Conservation (phyloP, 2,329 filamentous ascomycete species). For the Tolypocladium paradoxum region DNA sequence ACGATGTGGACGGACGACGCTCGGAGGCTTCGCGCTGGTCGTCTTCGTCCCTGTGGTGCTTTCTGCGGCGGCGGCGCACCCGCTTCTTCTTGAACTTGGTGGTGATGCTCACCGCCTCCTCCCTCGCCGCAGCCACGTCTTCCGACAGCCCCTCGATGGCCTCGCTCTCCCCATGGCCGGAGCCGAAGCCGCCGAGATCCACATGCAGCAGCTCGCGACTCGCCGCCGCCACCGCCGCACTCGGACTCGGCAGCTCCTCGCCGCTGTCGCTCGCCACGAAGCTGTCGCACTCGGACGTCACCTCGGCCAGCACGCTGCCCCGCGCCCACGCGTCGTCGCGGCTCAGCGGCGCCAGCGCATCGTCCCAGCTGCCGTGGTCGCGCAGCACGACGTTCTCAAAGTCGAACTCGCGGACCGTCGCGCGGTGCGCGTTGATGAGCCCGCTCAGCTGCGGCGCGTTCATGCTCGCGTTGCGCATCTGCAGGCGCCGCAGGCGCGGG, state of each 20-base stretch:
- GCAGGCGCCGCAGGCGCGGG: conserved; percentile 54
- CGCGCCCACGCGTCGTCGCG: conserved; percentile 20
- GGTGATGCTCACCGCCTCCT: conserved; percentile 27
- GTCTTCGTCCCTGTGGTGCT: conserved; percentile 20
- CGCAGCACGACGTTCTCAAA: conserved; percentile 66
- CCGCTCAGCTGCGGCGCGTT: conserved; percentile 58
- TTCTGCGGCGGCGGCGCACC: conserved; percentile 25
- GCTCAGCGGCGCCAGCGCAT: conserved; percentile 61
- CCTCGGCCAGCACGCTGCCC: conserved; percentile 21
- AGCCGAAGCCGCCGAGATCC: conserved; percentile 27
- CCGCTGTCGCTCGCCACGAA: conserved; percentile 12
- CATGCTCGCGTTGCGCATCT: conserved; percentile 62
- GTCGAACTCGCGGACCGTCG: conserved; percentile 64
- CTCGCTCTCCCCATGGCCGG: conserved; percentile 22
- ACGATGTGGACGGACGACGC: conserved; percentile 8
- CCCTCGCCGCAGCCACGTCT: conserved; percentile 19
- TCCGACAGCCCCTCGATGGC: conserved; percentile 19
- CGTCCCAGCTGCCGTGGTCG: conserved; percentile 64
- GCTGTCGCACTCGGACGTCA: background rate
- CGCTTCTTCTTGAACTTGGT: conserved; percentile 38
- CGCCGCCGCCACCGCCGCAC: conserved; percentile 44
- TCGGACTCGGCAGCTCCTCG: conserved; percentile 33
- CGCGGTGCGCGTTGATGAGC: conserved; percentile 57
- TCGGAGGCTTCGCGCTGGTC: conserved; percentile 10
- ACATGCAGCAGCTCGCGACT: conserved; percentile 34